Evolutionary conservation across 2,329 filamentous ascomycete species (phyloP), one percentile per base, ranked within the genome.

Genomic region (Cercospora sp.): DNA sequence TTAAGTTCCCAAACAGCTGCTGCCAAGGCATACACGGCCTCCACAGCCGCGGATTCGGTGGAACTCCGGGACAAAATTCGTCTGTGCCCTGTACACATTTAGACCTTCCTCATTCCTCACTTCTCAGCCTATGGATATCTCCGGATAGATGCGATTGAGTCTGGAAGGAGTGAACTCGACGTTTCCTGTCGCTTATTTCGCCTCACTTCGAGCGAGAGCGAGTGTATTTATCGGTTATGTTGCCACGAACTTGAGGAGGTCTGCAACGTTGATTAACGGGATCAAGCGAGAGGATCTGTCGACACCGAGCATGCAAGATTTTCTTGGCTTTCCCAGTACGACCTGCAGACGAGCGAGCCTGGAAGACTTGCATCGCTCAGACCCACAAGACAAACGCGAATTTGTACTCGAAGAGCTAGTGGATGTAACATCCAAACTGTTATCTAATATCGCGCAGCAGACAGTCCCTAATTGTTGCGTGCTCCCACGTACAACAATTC

Each of bases 31-130:
- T 34, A 58, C 55, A 32, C 5, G 16, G 37, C 2, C 26, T 32
- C 13, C 16, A 34, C 37, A 43, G 34, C 34, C 59, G 34, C 60
- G 60, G 12, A 51, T 62, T 62, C 60, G 60, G 60, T 28, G 37
- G 16, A 51, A 62, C 24, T 45, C 26, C 60, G 55, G 55, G 55
- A 18, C n/a, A 58, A 32, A 2, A 10, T 0, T 3, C 3, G 53
- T 32, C 26, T 9, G 53, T 58, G 26, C 26, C 1, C 18, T 3
- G 21, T 40, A 3, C 7, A 26, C 49, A 26, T 51, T 34, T 18
- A 32, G n/a, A 3, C 37, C 16, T 34, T 34, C 32, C 32, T 57
- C 53, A 18, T 58, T 21, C 26, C 16, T 58, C 53, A 18, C 13
- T 9, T 7, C 30, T 1, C 26, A 58, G 26, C 28, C 58, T 28